Evolutionary conservation across 768 basidiomycete genomes (phyloP).

Genomic region (Leccinum broughii): DNA sequence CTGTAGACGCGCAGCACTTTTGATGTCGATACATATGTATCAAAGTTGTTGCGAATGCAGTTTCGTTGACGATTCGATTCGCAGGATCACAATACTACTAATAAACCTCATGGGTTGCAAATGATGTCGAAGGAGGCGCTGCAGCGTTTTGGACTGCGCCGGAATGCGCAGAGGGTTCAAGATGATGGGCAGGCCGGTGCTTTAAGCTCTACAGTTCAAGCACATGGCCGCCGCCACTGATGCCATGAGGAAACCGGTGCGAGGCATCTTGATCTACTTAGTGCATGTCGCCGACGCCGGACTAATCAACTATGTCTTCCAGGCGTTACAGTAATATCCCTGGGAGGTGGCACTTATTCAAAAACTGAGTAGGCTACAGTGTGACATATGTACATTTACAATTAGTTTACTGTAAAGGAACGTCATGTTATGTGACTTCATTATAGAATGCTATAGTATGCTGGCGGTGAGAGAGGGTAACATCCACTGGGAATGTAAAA

Average conservation of each 20-base stretch:
- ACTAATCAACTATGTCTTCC: background rate
- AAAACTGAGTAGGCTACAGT: background rate
- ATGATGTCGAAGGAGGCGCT: no score
- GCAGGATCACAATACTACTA: no score
- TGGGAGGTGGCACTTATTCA: background rate
- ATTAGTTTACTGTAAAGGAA: background rate
- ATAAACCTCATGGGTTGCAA: no score
- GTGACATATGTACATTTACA: background rate
- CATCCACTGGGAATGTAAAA: background rate
- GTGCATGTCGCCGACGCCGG: background rate
- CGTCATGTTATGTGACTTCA: background rate
- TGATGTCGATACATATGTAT: background rate
- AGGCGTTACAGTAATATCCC: background rate
- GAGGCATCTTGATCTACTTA: no score
- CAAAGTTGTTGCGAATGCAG: no score
- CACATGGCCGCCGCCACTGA: no score
- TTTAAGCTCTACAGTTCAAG: no score
- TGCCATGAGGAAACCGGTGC: no score
- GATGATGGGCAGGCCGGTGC: no score
- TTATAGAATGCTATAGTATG: background rate
- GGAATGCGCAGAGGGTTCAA: no score
- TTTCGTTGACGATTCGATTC: no score
- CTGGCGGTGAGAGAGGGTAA: background rate
- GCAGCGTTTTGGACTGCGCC: no score
- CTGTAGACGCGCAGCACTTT: background rate